Evolutionary conservation across 2,329 filamentous ascomycete species (phyloP), one percentile per base, ranked within the genome.

Genomic region (Neodidymelliopsis sp.): DNA sequence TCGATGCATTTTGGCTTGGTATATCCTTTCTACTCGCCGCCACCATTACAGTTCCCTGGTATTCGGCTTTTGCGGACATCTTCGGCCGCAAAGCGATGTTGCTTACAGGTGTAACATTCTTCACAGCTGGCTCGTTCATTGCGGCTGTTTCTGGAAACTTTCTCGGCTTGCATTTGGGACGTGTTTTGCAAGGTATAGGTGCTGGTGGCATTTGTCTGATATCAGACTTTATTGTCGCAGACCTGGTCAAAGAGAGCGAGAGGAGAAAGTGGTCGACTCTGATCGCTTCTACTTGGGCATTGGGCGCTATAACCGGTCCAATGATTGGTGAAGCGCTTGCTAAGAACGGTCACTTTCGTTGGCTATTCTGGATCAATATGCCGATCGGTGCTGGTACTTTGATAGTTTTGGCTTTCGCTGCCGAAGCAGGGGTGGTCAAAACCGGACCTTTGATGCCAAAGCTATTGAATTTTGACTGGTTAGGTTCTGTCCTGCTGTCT

Each of bases 401-500:
- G n/a, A 23, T 64, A 35, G 54, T 67, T 30, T 60, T 72, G 2
- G 60, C 66, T 2, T 54, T 83, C 18, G 82, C 82, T 60, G 70
- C 85, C 7, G 42, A 57, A 15, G 41, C 66, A 1, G 56, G 56
- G 24, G 25, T 48, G 25, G 52, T 52, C 4, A 29, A 51, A 10
- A 20, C 74, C 72, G 25, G 73, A 27, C 71, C 71, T 12, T 63
- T 81, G 15, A 15, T 61, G 3, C 59, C 72, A 20, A 82, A 82
- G 49, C 63, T 83, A 2, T 69, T 65, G 23, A 73, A 75, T 10
- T 78, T 88, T 24, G 85, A 88, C 61, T 87, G 81, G 77, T 37
- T 81, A 20, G 85, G 86, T 0, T 78, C 79, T 1, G 44, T 79
- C 0, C 56, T 88, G 3, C 86, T 88, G 59, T 74, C 83, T n/a